Evolutionary conservation across 1,139 yeast species (phyloP), one percentile per base, ranked within the genome.

Genomic region (Sugiyamaella grinbergsii): DNA sequence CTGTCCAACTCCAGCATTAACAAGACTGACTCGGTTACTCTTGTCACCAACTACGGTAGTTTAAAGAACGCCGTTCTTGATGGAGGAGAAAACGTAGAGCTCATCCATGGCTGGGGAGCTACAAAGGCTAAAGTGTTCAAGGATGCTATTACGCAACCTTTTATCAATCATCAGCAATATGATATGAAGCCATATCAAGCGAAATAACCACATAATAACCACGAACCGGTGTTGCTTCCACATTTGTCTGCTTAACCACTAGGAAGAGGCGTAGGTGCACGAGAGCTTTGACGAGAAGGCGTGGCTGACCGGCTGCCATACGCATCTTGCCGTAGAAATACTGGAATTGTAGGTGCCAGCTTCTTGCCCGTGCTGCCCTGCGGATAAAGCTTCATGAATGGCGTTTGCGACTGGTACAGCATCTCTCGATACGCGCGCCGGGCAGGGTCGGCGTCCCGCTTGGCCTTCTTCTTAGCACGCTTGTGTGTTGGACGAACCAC

Each of bases 401-500:
- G 47, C n/a, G 37, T 42, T 5, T 51, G 31, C 3, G 42, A 22
- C 15, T 31, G 42, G n/a, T 48, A 36, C 18, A 58, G 48, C 13
- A 60, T 49, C 6, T 57, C 61, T 16, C 58, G 45, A 44, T 56
- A 58, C 6, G 50, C 52, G 13, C 54, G 50, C 19, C 63, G 44
- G 10, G 60, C 43, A 1, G 72, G 70, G 49, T 69, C 71, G 2
- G 68, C 65, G 34, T 59, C 67, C 11, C 74, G 62, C 51, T 67
- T 67, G 6, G 60, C 62, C 52, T 63, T 66, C 40, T 59, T 62
- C 52, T 64, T 63, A 41, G 62, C 64, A 1, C 71, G 61, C 48
- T 73, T 73, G 58, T 79, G 77, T 18, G 70, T 69, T 1, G 87
- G 86, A 54, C 82, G 80, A 7, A 84, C 85, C 8, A 83, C 79